Evolutionary conservation across 768 basidiomycete genomes (phyloP), one percentile per base, ranked within the genome.

Genomic region (Leucosporidium creatinivorum): DNA sequence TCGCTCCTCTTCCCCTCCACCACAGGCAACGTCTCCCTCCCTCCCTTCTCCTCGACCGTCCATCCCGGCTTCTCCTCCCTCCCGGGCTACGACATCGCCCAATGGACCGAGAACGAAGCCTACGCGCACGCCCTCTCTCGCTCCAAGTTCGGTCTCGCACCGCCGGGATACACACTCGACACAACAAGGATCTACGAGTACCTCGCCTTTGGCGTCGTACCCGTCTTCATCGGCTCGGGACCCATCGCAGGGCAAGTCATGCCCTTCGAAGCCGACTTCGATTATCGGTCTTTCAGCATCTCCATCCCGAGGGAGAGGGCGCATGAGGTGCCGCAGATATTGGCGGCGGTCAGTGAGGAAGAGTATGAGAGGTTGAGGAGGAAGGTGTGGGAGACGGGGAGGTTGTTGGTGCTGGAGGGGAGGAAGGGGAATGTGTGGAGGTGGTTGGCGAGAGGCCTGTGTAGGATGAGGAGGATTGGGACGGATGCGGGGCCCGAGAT

Each of bases 171-270:
- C 58, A 69, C 67, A 19, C 63, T 69, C 59, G 67, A 69, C 50
- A 69, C 67, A 31, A 69, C 67, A 21, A 44, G 67, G 44, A 23
- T 69, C 12, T 69, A 58, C 57, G 67, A 69, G 63, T 69, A 69
- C 63, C 60, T 69, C 63, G 67, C 67, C 1, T 69, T 69, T 44
- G 67, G 67, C n/a, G 67, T 69, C 51, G 67, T 69, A 1, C 67
- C 67, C 33, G 67, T 69, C 54, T 69, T 69, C n/a, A 30, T 69
- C 36, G 67, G 67, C 23, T 47, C 61, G 5, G 66, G 66, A 3
- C 66, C 61, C 2, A 48, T 25, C 5, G 63, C 51, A 19, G 67
- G 67, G 8, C 62, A 64, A 55, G 67, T 65, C 52, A 26, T 69
- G 44, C 67, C 67, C 10, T 69, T 64, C n/a, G 44, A 25, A 31